phyloP scores from a whole-genome alignment of 2,329 filamentous ascomycete species.

The Sclerotinia subarctica region DNA sequence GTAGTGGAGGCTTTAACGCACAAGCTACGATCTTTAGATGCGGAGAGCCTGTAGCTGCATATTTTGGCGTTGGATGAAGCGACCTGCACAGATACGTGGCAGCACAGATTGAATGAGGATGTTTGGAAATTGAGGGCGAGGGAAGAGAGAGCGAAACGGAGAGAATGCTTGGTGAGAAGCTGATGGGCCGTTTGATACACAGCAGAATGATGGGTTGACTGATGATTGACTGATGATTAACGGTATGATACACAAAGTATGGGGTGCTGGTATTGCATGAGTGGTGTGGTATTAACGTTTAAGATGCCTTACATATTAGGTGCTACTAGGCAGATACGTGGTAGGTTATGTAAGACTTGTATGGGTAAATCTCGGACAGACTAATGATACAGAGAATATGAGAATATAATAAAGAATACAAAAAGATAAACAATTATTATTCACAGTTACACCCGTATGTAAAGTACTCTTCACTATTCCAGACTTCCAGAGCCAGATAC shows the following conservation, averaged over 20 bases:
- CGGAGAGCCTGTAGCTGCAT: conserved; percentile 32
- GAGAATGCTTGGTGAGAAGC: neutral
- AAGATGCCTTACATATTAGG: neutral
- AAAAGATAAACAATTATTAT: too few relatives aligned
- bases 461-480: too few relatives aligned
- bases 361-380: neutral
- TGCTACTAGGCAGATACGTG: too few relatives aligned
- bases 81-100: conserved; percentile 36
- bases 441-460: too few relatives aligned
- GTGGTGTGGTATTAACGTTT: neutral
- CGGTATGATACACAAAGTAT: neutral
- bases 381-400: too few relatives aligned
- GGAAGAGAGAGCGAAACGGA: conserved; percentile 7
- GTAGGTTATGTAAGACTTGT: neutral
- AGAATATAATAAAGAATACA: too few relatives aligned
- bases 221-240: neutral
- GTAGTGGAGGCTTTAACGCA: conserved; percentile 25
- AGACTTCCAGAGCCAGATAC: neutral
- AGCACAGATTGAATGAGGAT: conserved; percentile 26
- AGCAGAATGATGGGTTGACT: neutral
- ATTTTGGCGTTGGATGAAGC: conserved; percentile 29
- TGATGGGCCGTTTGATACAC: neutral
- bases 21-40: conserved; percentile 29
- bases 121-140: conserved; percentile 3
- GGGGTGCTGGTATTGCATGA: neutral